These are phyloP conservation scores for Sphaerostilbella broomeana DNA, from an alignment of 2,329 filamentous ascomycete genomes.

Conservation along the genomic window DNA sequence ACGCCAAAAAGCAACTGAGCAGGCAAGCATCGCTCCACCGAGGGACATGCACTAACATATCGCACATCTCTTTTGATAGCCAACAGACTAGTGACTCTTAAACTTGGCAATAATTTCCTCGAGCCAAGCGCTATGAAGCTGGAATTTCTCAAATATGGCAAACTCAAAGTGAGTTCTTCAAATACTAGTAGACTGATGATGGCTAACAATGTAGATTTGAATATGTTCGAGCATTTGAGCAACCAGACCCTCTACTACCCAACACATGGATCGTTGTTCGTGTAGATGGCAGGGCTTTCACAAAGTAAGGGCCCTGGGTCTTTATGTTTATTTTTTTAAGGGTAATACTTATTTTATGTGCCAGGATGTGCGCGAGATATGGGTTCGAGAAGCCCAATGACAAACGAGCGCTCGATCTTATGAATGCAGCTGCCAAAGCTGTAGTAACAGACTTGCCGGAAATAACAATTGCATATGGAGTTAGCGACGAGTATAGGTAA, in stretches of 20 bases:
- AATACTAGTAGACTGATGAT: background rate
- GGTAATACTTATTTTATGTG: background rate
- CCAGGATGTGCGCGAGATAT: slow-evolving; percentile 75
- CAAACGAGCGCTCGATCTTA: slow-evolving; percentile 74
- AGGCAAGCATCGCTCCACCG: too few relatives aligned
- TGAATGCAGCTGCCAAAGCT: slow-evolving; percentile 86
- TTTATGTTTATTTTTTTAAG: slow-evolving; percentile 15
- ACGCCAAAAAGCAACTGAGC: background rate
- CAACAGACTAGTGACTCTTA: too few relatives aligned
- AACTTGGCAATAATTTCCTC: too few relatives aligned
- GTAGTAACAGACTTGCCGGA: slow-evolving; percentile 81
- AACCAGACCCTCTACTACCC: slow-evolving; percentile 68
- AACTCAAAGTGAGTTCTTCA: slow-evolving; percentile 48
- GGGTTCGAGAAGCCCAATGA: slow-evolving; percentile 91
- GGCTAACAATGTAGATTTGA: slow-evolving; percentile 60
- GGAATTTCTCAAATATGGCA: slow-evolving; percentile 35
- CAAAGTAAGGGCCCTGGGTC: slow-evolving; percentile 56
- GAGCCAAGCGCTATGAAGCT: background rate
- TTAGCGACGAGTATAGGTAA: slow-evolving; percentile 88
- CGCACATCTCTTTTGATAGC: too few relatives aligned
- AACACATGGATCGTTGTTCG: slow-evolving; percentile 96
- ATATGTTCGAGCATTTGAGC: slow-evolving; percentile 89
- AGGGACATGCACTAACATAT: too few relatives aligned
- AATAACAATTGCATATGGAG: slow-evolving; percentile 80
- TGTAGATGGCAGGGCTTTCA: slow-evolving; percentile 90